phyloP scores from a whole-genome alignment of 495 filamentous ascomycete species.

The Aspergillus ellipticus region DNA sequence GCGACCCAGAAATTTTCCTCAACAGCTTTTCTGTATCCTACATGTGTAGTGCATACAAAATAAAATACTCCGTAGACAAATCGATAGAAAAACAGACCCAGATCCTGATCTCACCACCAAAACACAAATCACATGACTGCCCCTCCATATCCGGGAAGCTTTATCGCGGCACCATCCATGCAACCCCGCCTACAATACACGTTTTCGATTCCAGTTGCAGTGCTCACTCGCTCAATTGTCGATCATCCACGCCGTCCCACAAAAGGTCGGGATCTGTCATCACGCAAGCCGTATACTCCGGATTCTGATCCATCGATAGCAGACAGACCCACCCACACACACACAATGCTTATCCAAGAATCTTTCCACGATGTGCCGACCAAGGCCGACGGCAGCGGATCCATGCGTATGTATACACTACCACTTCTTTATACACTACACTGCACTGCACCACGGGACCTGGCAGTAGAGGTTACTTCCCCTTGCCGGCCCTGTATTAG shows the following conservation, averaged over 20 bases:
- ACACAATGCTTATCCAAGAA: conserved; percentile 67
- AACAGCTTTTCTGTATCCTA: too few relatives aligned
- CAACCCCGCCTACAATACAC: not conserved
- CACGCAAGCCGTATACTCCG: too few relatives aligned
- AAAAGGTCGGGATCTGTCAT: too few relatives aligned
- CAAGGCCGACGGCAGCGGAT: conserved; percentile 54
- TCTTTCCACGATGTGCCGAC: conserved; percentile 64
- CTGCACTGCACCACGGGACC: too few relatives aligned
- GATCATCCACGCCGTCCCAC: not conserved
- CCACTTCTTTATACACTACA: not conserved
- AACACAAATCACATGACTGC: conserved; percentile 11
- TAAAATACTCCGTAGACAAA: too few relatives aligned
- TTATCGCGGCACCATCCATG: not conserved
- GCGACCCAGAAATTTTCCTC: not conserved
- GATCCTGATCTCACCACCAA: not conserved
- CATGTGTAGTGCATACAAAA: too few relatives aligned
- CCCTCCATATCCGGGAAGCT: conserved; percentile 6
- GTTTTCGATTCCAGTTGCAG: not conserved
- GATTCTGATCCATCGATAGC: too few relatives aligned
- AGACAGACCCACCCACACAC: too few relatives aligned
- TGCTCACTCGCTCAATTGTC: not conserved
- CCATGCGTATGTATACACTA: conserved; percentile 52
- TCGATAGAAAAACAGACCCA: too few relatives aligned
- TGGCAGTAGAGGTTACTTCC: not conserved
- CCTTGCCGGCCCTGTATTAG: not conserved